Evolutionary conservation across 208 protist species (phyloP).

Genomic region (Trypanosoma conorhini): DNA sequence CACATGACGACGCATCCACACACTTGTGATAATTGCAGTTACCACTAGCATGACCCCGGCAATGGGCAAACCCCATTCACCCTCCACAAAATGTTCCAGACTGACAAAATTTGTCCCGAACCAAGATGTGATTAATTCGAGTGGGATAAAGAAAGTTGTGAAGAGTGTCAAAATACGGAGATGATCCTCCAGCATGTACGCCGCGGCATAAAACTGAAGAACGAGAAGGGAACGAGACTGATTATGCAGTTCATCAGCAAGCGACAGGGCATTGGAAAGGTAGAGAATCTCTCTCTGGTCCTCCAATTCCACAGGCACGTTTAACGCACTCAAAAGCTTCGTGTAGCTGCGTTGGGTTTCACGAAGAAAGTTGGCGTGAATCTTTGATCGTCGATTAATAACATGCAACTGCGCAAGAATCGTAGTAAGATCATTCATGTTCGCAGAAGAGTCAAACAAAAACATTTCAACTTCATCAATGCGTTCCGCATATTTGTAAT

Average conservation of each 20-base stretch:
- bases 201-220: constrained; percentile 58
- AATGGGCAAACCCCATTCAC: constrained; percentile 4
- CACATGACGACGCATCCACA: constrained; percentile 22
- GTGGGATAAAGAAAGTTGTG: constrained; percentile 58
- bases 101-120: constrained; percentile 43
- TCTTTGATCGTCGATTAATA: constrained; percentile 40
- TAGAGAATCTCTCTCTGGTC: constrained; percentile 40
- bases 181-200: constrained; percentile 54
- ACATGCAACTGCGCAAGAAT: constrained; percentile 51
- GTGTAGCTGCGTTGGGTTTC: constrained; percentile 39
- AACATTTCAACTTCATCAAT: constrained; percentile 53
- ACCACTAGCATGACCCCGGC: constrained; percentile 7
- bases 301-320: constrained; percentile 20
- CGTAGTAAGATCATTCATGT: constrained; percentile 21
- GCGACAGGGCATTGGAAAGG: constrained; percentile 38
- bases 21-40: constrained; percentile 19
- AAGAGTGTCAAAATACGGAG: constrained; percentile 67
- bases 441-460: constrained; percentile 33
- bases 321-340: constrained; percentile 36
- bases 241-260: constrained; percentile 48
- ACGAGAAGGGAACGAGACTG: constrained; percentile 56
- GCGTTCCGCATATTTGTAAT: constrained; percentile 38
- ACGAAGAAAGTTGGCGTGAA: constrained; percentile 46
- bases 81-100: constrained; percentile 5
- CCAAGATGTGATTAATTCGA: constrained; percentile 55